Conservation (phyloP, 805 yeast genomes). For the Saturnispora gosingensis region DNA sequence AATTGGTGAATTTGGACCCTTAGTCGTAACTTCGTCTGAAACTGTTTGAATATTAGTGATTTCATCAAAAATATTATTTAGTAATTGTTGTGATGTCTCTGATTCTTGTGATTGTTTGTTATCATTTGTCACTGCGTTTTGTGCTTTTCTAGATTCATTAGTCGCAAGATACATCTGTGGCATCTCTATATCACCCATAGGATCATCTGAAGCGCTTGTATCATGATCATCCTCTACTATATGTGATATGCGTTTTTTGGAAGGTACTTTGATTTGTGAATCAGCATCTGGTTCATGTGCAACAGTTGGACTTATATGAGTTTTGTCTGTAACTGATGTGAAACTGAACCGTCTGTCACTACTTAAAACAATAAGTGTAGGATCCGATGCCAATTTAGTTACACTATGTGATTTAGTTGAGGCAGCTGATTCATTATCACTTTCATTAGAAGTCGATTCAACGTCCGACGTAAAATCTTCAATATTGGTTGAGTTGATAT, state of each 20-base stretch:
- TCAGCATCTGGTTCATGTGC: not conserved
- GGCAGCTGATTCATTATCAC: not conserved
- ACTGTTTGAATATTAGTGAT: not conserved
- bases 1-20: not conserved
- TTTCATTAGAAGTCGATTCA: not conserved
- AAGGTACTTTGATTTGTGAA: not conserved
- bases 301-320: not conserved
- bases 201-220: not conserved
- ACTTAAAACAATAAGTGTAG: not conserved
- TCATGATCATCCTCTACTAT: not conserved
- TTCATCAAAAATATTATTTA: conserved; percentile 4
- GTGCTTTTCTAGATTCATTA: not conserved
- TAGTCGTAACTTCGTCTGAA: not conserved
- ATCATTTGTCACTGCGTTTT: not conserved
- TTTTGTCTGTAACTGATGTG: not conserved
- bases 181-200: not conserved
- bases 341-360: not conserved
- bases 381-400: not conserved
- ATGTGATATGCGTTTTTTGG: not conserved
- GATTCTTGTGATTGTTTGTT: not conserved
- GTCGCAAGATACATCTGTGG: not conserved
- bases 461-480: not conserved
- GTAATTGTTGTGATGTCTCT: not conserved
- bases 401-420: not conserved
- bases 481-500: not conserved